Conservation (phyloP, 2,329 filamentous ascomycete genomes). For the Diaporthe helianthi region DNA sequence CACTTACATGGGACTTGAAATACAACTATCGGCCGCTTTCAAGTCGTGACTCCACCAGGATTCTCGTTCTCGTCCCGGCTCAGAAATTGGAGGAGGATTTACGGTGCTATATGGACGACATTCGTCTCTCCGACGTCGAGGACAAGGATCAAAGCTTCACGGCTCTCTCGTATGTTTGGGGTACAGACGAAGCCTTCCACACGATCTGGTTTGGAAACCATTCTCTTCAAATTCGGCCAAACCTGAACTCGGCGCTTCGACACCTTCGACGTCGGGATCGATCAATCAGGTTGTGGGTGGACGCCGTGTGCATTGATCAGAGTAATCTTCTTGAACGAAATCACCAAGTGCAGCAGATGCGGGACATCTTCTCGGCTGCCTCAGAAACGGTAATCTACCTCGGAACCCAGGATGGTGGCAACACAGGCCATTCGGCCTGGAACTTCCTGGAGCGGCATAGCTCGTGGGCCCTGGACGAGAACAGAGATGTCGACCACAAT, state of each 20-base stretch:
- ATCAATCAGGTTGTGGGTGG: not conserved
- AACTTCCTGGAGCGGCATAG: not conserved
- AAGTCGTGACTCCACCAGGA: not conserved
- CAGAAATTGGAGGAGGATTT: not conserved
- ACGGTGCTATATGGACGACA: not conserved
- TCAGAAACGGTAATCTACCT: not conserved
- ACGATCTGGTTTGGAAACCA: not conserved
- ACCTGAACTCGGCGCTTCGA: not conserved
- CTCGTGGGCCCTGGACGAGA: not conserved
- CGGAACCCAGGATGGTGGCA: not conserved
- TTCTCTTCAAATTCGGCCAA: not conserved
- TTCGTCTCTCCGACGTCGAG: not conserved
- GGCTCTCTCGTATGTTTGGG: not conserved
- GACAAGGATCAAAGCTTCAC: not conserved
- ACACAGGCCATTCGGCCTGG: not conserved
- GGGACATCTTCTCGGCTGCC: constrained; percentile 7
- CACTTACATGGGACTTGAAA: not conserved
- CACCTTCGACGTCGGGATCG: not conserved
- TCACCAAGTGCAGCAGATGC: constrained; percentile 5
- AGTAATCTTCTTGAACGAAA: not conserved
- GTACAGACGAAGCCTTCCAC: not conserved
- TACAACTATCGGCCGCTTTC: not conserved
- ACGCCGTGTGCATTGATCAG: constrained; percentile 5
- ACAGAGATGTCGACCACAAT: not conserved
- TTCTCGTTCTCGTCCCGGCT: not conserved